Percentiles rank a stretch among this genome's conserved stretches.
Evolutionary conservation across 305 asterid genomes (phyloP).

Genomic region (Ruellia speciosa): DNA sequence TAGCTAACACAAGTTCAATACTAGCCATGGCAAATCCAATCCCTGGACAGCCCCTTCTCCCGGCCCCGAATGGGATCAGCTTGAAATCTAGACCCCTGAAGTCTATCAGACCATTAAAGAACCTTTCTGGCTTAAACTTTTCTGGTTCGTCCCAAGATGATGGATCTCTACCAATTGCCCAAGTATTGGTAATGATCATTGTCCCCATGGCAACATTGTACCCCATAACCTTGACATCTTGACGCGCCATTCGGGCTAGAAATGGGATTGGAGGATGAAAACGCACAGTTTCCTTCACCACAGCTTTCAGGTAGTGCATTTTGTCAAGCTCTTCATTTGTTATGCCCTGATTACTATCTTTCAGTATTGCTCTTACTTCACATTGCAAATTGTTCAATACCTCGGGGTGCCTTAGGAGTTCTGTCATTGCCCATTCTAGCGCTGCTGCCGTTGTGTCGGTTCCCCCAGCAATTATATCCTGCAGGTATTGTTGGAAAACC

Average conservation of each 20-base stretch:
- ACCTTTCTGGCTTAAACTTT: not conserved
- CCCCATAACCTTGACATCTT: slow-evolving; percentile 1
- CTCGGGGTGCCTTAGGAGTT: slow-evolving; percentile 1
- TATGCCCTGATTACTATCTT: not conserved
- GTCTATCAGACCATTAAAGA: not conserved
- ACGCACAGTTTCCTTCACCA: not conserved
- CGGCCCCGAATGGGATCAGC: not conserved
- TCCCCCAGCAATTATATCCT: slow-evolving; percentile 4
- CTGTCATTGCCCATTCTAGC: slow-evolving; percentile 8
- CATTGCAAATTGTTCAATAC: not conserved
- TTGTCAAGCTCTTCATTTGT: not conserved
- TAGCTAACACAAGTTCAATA: not conserved
- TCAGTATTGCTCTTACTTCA: not conserved
- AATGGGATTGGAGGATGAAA: not conserved
- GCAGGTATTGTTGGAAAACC: not conserved
- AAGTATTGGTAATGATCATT: not conserved
- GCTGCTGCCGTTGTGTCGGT: not conserved
- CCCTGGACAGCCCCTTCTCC: not conserved
- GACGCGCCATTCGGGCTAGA: not conserved
- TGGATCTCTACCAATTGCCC: not conserved
- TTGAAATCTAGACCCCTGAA: not conserved
- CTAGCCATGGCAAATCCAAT: not conserved
- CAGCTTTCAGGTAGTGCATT: not conserved
- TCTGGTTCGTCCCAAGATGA: not conserved
- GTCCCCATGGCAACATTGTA: not conserved